Percentiles rank a stretch among this genome's conserved stretches.
phyloP scores from a whole-genome alignment of 148 eudicot species.

The Rhododendron ovatum region DNA sequence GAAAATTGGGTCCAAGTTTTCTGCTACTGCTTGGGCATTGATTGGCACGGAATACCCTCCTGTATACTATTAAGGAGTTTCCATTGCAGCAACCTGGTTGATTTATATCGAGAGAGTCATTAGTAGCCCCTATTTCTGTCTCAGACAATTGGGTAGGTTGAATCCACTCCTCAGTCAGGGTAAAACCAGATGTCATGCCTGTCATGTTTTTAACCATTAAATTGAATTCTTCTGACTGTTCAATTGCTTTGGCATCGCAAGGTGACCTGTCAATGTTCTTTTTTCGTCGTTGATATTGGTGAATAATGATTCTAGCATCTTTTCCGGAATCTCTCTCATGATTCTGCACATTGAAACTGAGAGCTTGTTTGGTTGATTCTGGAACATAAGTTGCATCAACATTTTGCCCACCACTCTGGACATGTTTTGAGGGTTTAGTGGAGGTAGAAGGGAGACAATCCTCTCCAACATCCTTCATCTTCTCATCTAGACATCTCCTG shows the following conservation, averaged over 20 bases:
- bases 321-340: not conserved
- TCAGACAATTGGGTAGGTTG: not conserved
- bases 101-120: not conserved
- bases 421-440: not conserved
- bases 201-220: not conserved
- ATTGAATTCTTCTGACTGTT: not conserved
- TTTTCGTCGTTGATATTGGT: conserved; percentile 5
- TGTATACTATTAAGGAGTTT: not conserved
- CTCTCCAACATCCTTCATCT: not conserved
- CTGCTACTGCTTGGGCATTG: not conserved
- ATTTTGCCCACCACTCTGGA: not conserved
- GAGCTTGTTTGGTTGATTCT: not conserved
- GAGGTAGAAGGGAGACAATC: not conserved
- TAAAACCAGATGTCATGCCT: not conserved
- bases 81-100: not conserved
- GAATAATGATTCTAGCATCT: not conserved
- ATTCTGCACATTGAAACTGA: conserved; percentile 1
- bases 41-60: not conserved
- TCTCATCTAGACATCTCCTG: conserved; percentile 5
- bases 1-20: not conserved
- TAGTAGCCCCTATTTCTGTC: not conserved
- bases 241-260: not conserved
- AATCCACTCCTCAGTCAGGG: not conserved
- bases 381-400: not conserved
- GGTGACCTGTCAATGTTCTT: not conserved